Conservation (phyloP, 2,329 filamentous ascomycete genomes). For the Trichocomaceae sp. region DNA sequence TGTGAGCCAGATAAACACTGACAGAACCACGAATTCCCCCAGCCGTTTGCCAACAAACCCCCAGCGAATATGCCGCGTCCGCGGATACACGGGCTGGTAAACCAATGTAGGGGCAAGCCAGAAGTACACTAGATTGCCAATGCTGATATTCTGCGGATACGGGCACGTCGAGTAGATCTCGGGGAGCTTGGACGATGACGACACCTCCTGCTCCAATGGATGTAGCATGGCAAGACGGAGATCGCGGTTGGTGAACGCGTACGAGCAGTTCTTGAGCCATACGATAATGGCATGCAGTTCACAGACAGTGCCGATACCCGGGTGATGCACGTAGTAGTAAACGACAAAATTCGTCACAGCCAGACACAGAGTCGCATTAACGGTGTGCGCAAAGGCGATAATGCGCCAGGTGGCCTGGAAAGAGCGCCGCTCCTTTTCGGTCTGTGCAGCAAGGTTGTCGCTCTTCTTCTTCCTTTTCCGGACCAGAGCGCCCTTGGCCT, state of each 20-base stretch:
- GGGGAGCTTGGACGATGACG: constrained; percentile 59
- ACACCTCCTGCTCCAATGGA: constrained; percentile 56
- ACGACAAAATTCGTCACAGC: constrained; percentile 76
- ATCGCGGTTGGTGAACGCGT: constrained; percentile 94
- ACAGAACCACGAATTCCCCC: constrained; percentile 67
- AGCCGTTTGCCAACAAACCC: constrained; percentile 77
- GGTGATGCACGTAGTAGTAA: constrained; percentile 87
- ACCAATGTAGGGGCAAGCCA: constrained; percentile 97
- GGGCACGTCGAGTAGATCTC: constrained; percentile 75
- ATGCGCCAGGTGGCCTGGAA: constrained; percentile 73
- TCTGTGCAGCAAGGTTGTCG: constrained; percentile 49
- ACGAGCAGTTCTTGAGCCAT: constrained; percentile 92
- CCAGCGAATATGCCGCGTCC: constrained; percentile 76
- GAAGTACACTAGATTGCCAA: constrained; percentile 84
- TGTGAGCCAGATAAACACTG: constrained; percentile 90
- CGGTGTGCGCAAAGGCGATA: constrained; percentile 70
- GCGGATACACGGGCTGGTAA: constrained; percentile 94
- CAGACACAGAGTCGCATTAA: constrained; percentile 79
- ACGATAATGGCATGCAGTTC: constrained; percentile 91
- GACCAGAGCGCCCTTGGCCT: constrained; percentile 63
- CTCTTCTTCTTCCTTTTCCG: constrained; percentile 48
- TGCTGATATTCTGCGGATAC: constrained; percentile 85
- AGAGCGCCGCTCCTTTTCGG: constrained; percentile 52
- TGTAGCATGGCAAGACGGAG: constrained; percentile 85
- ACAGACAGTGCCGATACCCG: constrained; percentile 82